Conservation (phyloP, 2,329 filamentous ascomycete genomes). For the Hansfordia pulvinata region DNA sequence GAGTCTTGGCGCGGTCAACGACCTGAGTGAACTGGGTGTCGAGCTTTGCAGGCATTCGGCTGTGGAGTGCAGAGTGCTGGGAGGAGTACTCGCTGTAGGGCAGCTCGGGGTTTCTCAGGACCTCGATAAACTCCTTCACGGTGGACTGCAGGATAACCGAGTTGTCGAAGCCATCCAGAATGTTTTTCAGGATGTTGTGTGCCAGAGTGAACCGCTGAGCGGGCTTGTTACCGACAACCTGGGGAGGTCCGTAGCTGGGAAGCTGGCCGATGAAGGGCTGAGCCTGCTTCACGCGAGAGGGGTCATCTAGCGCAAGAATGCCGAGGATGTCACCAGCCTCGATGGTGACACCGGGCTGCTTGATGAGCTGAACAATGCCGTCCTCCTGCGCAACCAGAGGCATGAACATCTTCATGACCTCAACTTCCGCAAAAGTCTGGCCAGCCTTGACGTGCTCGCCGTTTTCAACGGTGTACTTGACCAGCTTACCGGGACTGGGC, state of each 20-base stretch:
- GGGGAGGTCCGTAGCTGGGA: slow-evolving; percentile 72
- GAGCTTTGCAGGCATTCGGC: slow-evolving; percentile 90
- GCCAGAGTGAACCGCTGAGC: slow-evolving; percentile 75
- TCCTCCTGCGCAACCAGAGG: slow-evolving; percentile 89
- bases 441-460: slow-evolving; percentile 86
- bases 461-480: slow-evolving; percentile 95
- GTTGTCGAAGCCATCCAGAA: slow-evolving; percentile 90
- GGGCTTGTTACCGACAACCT: slow-evolving; percentile 81
- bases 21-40: slow-evolving; percentile 71
- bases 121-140: slow-evolving; percentile 77
- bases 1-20: slow-evolving; percentile 67
- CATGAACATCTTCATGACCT: slow-evolving; percentile 99
- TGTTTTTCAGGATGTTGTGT: slow-evolving; percentile 68
- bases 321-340: slow-evolving; percentile 98
- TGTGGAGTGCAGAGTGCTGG: slow-evolving; percentile 91
- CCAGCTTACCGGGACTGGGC: slow-evolving; percentile 90
- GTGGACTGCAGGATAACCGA: slow-evolving; percentile 87
- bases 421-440: slow-evolving; percentile 89
- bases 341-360: slow-evolving; percentile 95
- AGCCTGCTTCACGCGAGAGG: slow-evolving; percentile 90
- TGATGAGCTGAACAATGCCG: slow-evolving; percentile 93
- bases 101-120: slow-evolving; percentile 77
- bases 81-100: slow-evolving; percentile 95
- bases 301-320: slow-evolving; percentile 89
- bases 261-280: slow-evolving; percentile 87